These are phyloP conservation scores for Hemileia vastatrix DNA, from an alignment of 1,284 basidiomycete species.

Conservation along the genomic window DNA sequence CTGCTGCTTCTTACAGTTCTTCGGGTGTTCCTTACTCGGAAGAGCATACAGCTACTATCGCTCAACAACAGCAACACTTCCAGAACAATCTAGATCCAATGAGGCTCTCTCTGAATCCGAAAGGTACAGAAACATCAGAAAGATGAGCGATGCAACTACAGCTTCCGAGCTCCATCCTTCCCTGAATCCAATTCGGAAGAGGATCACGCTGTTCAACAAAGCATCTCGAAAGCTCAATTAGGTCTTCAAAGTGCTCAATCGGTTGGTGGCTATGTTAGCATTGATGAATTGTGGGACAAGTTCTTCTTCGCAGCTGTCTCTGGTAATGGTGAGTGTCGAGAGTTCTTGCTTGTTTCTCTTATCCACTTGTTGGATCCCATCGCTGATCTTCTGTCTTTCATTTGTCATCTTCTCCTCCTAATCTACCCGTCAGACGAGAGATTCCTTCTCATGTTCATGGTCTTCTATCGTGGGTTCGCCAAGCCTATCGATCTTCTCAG, in stretches of 20 bases:
- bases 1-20: not conserved
- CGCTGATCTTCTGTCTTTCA: not conserved
- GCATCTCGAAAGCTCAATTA: constrained; percentile 29
- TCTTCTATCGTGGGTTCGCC: constrained; percentile 34
- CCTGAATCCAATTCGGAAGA: constrained; percentile 28
- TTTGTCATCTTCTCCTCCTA: not conserved
- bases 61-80: not conserved
- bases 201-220: constrained; percentile 27
- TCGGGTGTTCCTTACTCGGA: not conserved
- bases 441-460: constrained; percentile 34
- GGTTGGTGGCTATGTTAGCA: constrained; percentile 31
- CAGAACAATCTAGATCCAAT: not conserved
- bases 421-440: too few relatives aligned
- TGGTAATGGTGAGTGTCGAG: too few relatives aligned
- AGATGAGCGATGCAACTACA: constrained; percentile 32
- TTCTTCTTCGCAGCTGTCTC: constrained; percentile 36
- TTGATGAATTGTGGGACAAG: constrained; percentile 36
- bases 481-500: constrained; percentile 31
- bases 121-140: constrained; percentile 19
- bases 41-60: not conserved
- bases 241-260: constrained; percentile 33
- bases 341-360: not conserved
- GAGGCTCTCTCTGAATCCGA: not conserved
- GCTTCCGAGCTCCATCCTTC: constrained; percentile 25
- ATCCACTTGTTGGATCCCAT: not conserved